Evolutionary conservation across 1,139 yeast species (phyloP), one percentile per base, ranked within the genome.

Genomic region (Sugiyamaella novakii): DNA sequence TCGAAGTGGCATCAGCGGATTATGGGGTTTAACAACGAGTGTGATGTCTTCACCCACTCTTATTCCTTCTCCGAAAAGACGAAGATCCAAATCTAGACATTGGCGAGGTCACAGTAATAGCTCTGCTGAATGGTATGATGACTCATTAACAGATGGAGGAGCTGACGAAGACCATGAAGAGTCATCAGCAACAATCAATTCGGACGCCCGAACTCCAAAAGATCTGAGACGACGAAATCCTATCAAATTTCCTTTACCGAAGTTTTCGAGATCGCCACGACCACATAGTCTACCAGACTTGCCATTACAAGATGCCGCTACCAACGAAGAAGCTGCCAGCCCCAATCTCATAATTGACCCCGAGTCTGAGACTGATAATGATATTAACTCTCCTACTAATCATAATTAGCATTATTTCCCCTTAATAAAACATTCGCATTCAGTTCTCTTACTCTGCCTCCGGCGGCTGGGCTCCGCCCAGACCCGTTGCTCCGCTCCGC

Each of bases 111-210:
- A 21, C 2, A 42, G 46, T 17, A 28, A 36, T n/a, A 42, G 46
- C 21, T 42, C 46, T 11, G 46, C 39, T 6, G 46, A 42, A 21
- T 42, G 46, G 46, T 42, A 42, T 15, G 46, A 34, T 17, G 46
- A 42, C 2, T 11, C 14, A 3, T 19, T 22, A 5, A 24, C 19
- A 6, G 43, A 29, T 12, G 29, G 37, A 18, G 76, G 91, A 46
- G 68, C 77, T 43, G 95, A 80, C 35, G 95, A 92, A 66, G 96
- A 87, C 69, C 89, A 73, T 70, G 98, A 92, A 75, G 21, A 5
- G 14, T 6, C 41, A 14, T 25, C 21, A 8, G 3, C 34, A n/a
- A 25, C 21, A 8, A 25, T 14, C 41, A 37, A n/a, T n/a, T n/a
- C n/a, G n/a, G n/a, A n/a, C n/a, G n/a, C n/a, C n/a, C 31, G 7